Conservation (phyloP, 441 rosid species). For the Syzygium syzygioides region DNA sequence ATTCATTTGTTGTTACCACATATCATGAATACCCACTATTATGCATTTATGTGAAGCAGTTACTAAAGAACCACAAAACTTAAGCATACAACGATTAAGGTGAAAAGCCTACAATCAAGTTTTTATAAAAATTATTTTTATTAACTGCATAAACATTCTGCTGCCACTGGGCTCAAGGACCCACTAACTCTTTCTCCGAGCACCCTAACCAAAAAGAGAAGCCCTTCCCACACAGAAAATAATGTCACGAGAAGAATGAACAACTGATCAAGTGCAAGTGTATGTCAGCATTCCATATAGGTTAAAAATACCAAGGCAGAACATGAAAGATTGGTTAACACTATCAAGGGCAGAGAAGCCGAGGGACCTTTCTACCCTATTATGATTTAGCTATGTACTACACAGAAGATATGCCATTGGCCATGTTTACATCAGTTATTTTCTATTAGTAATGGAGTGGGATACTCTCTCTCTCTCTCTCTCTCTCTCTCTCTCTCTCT, state of each 20-base stretch:
- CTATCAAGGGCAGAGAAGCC: not conserved
- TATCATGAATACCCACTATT: not conserved
- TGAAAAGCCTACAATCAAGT: not conserved
- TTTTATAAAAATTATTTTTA: not conserved
- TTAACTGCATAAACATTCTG: not conserved
- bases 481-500: too few species aligned
- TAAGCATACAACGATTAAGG: not conserved
- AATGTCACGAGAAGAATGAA: not conserved
- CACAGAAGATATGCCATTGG: not conserved
- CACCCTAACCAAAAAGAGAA: not conserved
- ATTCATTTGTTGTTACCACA: not conserved
- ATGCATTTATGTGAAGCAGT: not conserved
- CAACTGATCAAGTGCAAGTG: not conserved
- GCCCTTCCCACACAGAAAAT: not conserved
- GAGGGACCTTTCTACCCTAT: not conserved
- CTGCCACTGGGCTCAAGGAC: not conserved
- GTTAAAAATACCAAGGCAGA: not conserved
- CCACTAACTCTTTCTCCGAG: not conserved
- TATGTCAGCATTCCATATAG: not conserved
- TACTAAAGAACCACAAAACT: not conserved
- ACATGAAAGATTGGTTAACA: not conserved
- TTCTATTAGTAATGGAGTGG: not conserved
- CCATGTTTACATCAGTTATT: not conserved
- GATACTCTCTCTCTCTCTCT: not conserved
- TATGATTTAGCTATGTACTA: not conserved